Base-by-base conservation (phyloP, 2,329 filamentous ascomycete species). In the Arthrinium puccinioides region DNA sequence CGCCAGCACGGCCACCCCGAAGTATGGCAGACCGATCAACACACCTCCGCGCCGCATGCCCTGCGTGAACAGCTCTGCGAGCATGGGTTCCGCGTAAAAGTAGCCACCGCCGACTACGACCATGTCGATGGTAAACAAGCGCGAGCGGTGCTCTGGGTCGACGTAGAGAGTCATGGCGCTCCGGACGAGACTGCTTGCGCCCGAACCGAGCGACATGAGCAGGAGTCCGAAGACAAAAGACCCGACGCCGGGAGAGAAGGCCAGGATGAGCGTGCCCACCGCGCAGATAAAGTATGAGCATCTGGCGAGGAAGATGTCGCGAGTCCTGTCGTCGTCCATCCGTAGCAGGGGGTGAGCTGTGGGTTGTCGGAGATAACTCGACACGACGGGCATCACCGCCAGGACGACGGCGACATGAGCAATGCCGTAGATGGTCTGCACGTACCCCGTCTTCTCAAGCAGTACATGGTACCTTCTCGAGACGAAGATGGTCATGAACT, bases 1-100 rank as follows among this genome's bases (percentile, higher is more conserved):
- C n/a, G 48, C 49, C 4, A 49, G 19, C 27, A 43, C 25, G 5
- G 51, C 54, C 11, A 59, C 46, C 5, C 52, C 56, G 21, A 59
- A 37, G 33, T 59, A 58, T 11, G 55, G 56, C 25, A 59, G 27
- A 3, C 55, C 55, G 9, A 56, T 50, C 52, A 51, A 53, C 6
- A 34, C 15, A 8, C 52, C 53, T 18, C 51, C 54, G n/a, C 51
- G 31, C 20, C 42, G 42, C 55, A 57, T 57, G 13, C 55, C 55
- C 5, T 51, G 37, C 4, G 49, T 49, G 30, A 56, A 57, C 2
- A 57, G 44, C 2, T 42, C 51, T 0, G 55, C 55, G 9, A 57
- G 49, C 21, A 47, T 41, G 13, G 55, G 53, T 14, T 42, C 43
- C n/a, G 50, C 28, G 44, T 53, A 57, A 9, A 53, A 37, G 37